Evolutionary conservation across 2,329 filamentous ascomycete genomes (phyloP).

Genomic region (Curvularia lunata): DNA sequence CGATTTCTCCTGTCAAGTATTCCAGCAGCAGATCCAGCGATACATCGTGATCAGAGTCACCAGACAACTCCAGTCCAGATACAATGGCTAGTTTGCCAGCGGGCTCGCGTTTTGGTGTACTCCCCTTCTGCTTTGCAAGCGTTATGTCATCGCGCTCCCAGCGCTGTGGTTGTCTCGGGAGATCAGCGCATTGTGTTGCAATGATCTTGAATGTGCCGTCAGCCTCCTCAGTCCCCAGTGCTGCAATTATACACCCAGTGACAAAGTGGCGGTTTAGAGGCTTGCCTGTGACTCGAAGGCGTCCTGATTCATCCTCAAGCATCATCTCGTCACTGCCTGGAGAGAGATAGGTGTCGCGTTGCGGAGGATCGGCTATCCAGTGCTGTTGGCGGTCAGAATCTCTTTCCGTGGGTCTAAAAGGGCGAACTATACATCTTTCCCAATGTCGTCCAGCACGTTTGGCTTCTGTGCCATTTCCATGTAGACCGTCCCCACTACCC

Average conservation of each 20-base stretch:
- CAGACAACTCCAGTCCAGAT: constrained; percentile 85
- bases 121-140: constrained; percentile 45
- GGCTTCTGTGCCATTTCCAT: constrained; percentile 98
- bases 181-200: constrained; percentile 85
- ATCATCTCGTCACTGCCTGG: constrained; percentile 72
- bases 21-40: constrained; percentile 80
- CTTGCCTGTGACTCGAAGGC: constrained; percentile 78
- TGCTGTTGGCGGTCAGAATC: constrained; percentile 60
- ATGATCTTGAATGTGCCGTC: constrained; percentile 93
- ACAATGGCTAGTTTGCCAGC: constrained; percentile 82
- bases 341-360: constrained; percentile 76
- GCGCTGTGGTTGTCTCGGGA: constrained; percentile 79
- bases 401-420: not conserved
- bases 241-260: constrained; percentile 92
- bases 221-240: constrained; percentile 89
- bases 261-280: constrained; percentile 74
- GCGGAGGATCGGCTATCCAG: constrained; percentile 84
- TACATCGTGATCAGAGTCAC: constrained; percentile 74
- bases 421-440: constrained; percentile 73
- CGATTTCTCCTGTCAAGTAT: constrained; percentile 83
- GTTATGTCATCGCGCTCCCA: constrained; percentile 71
- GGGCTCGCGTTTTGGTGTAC: constrained; percentile 52
- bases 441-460: constrained; percentile 92
- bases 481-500: constrained; percentile 92
- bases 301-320: constrained; percentile 94